phyloP scores from a whole-genome alignment of 208 protist species.

The Trypanosoma boissoni region DNA sequence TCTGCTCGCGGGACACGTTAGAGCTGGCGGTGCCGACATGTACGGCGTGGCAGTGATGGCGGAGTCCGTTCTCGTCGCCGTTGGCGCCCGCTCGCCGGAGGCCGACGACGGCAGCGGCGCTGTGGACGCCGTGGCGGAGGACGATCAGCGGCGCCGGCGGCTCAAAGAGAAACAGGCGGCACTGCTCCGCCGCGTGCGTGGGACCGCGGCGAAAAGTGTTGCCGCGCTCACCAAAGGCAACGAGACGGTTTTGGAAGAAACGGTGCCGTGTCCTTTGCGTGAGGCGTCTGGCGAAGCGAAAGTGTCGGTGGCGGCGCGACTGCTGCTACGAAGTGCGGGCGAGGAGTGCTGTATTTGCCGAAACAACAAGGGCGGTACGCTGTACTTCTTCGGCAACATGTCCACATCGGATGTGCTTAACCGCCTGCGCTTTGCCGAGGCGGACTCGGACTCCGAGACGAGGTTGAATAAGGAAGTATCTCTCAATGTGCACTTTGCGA shows the following conservation, averaged over 20 bases:
- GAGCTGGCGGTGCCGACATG: not conserved
- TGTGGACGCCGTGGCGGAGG: slow-evolving; percentile 13
- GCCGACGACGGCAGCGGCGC: not conserved
- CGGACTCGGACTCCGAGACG: slow-evolving; percentile 12
- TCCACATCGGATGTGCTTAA: slow-evolving; percentile 44
- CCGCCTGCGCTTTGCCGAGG: slow-evolving; percentile 20
- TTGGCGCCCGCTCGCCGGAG: slow-evolving; percentile 5
- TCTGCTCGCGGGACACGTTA: not conserved
- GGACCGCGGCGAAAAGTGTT: slow-evolving; percentile 27
- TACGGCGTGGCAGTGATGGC: not conserved
- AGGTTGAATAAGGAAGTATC: slow-evolving; percentile 4
- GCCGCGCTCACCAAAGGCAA: not conserved
- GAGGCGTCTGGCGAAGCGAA: too few relatives aligned
- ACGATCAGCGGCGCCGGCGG: slow-evolving; percentile 34
- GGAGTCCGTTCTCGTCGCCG: not conserved
- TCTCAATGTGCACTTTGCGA: slow-evolving; percentile 50
- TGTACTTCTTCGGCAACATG: slow-evolving; percentile 60
- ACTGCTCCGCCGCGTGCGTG: slow-evolving; percentile 60
- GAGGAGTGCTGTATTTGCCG: slow-evolving; percentile 76
- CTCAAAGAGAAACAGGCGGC: slow-evolving; percentile 67
- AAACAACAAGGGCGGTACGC: slow-evolving; percentile 31
- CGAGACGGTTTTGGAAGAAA: too few relatives aligned
- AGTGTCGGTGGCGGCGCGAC: too few relatives aligned
- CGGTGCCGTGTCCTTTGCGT: too few relatives aligned
- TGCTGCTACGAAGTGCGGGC: slow-evolving; percentile 47